Evolutionary conservation across 345 rosid genomes (phyloP), one percentile per base, ranked within the genome.

Genomic region (Acer saccharum): DNA sequence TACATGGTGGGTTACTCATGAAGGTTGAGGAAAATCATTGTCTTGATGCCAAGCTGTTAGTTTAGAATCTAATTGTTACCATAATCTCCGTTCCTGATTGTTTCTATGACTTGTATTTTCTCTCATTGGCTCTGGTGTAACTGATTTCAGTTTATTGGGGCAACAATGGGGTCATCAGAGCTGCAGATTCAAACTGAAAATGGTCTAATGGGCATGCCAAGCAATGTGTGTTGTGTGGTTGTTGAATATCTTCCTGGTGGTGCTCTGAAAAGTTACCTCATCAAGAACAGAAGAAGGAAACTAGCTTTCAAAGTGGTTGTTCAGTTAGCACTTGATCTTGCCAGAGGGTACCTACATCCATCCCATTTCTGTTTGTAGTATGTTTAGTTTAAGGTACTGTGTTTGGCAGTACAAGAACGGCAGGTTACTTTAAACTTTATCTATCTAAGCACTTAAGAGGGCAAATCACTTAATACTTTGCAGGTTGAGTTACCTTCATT

Each of bases 231-330:
- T 43, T 96, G 99, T 88, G 98, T 94, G 82, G 94, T 94, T 61
- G 99, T 96, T 83, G 99, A 96, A 73, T 96, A 96, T 87, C 97
- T 94, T 73, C 92, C 93, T 6, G 99, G 99, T 13, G 99, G 98
- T 81, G 87, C 94, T 65, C 86, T 96, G 78, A 96, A 96, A 70
- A 85, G 92, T 61, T 96, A 82, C 85, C 90, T 96, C 62, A 96
- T 96, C 79, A 96, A 93, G 88, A 92, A 91, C 85, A 82, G 94
- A 72, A 88, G 99, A 83, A 90, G 93, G 83, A 96, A 96, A 82
- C 80, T 96, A 70, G 91, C 94, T 25, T 96, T 96, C 87, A 96
- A 94, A 85, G 91, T 96, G 76, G 99, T 96, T 57, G 84, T 88
- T 57, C 98, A 96, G 88, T 83, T 96, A 77, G 97, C 97, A 20